Evolutionary conservation across 2,329 filamentous ascomycete species (phyloP), one percentile per base, ranked within the genome.

Genomic region (Neospermospora avenae): DNA sequence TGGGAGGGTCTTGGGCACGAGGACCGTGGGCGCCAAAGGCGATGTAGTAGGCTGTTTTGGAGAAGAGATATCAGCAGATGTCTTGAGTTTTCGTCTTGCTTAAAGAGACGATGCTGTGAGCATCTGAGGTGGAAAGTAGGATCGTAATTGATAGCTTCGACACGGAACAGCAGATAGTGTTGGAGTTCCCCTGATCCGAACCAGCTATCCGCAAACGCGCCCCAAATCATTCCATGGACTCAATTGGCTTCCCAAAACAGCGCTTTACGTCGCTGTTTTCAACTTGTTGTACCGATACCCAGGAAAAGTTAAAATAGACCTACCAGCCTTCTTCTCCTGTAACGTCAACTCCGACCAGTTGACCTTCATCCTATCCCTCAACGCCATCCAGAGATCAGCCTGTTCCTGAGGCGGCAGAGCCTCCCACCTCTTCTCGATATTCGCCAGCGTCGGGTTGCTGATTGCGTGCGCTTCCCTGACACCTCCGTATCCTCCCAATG

Each of bases 401-500:
- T 99, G 95, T 85, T 99, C 95, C 84, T 96, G 92, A 67, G 95
- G 91, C 62, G 93, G 93, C 90, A 98, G 93, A 66, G 82, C 85
- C 83, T 99, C 95, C 95, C 95, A 99, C 82, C 95, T 85, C 88
- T 96, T 97, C 87, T 99, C 95, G 75, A 99, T 98, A 80, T 96
- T 92, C 78, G 91, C 90, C 74, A 99, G 86, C 61, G 91, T 97
- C 70, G 96, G 95, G 83, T 97, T 98, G 74, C 93, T 96, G 80
- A 99, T 96, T 76, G 93, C 93, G 77, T 96, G 92, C 70, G 90
- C 63, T 65, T 62, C 58, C 54, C 42, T 52, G 34, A 59, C 59
- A 31, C 28, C 28, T 31, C 28, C 28, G 28, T 31, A 31, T 31
- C 28, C 28, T 31, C 63, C 59, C 44, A 57, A 49, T 18, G 41